phyloP scores from a whole-genome alignment of 2,329 filamentous ascomycete species.

The Cladosporium sp. region DNA sequence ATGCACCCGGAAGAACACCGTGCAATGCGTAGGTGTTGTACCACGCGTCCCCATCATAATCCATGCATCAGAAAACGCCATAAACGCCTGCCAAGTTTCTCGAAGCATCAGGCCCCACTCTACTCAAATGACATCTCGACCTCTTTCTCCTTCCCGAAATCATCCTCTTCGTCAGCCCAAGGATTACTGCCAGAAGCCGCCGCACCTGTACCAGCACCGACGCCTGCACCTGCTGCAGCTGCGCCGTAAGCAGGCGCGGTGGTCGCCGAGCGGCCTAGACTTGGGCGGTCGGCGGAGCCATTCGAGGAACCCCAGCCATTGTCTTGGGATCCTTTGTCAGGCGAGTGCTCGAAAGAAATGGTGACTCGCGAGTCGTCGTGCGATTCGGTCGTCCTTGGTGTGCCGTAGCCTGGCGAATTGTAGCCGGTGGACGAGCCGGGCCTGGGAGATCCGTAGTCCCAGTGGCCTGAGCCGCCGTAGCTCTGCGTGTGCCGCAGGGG shows the following conservation, averaged over 20 bases:
- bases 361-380: slow-evolving; percentile 38
- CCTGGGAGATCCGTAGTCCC: background rate
- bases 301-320: slow-evolving; percentile 5
- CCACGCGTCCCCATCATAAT: background rate
- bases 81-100: no score
- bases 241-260: background rate
- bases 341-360: slow-evolving; percentile 38
- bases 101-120: background rate
- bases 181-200: slow-evolving; percentile 32
- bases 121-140: slow-evolving; percentile 45
- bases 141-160: slow-evolving; percentile 42
- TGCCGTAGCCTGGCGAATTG: slow-evolving; percentile 8
- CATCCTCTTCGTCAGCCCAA: slow-evolving; percentile 42
- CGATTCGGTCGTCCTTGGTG: background rate
- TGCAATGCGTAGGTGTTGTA: background rate
- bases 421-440: background rate
- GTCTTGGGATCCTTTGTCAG: slow-evolving; percentile 17
- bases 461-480: slow-evolving; percentile 21
- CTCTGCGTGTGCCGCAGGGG: slow-evolving; percentile 44
- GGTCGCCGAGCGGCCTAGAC: background rate
- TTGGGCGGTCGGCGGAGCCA: background rate
- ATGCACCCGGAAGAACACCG: background rate
- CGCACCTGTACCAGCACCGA: background rate
- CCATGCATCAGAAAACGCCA: no score
- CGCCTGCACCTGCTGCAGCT: background rate